Evolutionary conservation across 2,329 filamentous ascomycete genomes (phyloP).

Genomic region (Colletotrichum cordylinicola): DNA sequence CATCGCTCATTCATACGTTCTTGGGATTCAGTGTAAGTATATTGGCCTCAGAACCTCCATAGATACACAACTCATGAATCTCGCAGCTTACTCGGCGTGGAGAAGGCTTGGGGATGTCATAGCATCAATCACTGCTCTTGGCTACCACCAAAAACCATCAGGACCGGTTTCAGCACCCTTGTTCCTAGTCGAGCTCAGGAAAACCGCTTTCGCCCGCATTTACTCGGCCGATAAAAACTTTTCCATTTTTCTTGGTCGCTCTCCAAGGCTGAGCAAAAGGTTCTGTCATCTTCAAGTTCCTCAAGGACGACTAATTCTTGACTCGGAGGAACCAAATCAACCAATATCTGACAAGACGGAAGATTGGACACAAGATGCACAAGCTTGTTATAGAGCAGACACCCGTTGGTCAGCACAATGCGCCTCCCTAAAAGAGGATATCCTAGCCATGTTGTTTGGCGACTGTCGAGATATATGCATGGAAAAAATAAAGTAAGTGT

Average conservation of each 20-base stretch:
- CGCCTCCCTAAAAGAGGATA: not conserved
- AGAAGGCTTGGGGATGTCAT: not conserved
- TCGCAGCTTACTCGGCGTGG: not conserved
- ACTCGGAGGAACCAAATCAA: not conserved
- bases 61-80: not conserved
- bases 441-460: not conserved
- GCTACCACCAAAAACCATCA: not conserved
- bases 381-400: not conserved
- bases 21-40: not conserved
- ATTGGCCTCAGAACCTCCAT: fast-evolving
- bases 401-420: not conserved
- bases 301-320: not conserved
- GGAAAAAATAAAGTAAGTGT: not conserved
- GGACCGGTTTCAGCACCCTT: not conserved
- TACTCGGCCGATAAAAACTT: not conserved
- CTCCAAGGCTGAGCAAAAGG: not conserved
- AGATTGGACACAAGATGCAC: not conserved
- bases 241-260: not conserved
- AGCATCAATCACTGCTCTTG: not conserved
- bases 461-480: not conserved
- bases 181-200: not conserved
- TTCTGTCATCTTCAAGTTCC: not conserved
- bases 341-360: not conserved
- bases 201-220: not conserved
- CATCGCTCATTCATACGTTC: not conserved